These are phyloP conservation scores for Heterobasidion annosum DNA, from an alignment of 1,284 basidiomycete genomes.

Conservation along the genomic window DNA sequence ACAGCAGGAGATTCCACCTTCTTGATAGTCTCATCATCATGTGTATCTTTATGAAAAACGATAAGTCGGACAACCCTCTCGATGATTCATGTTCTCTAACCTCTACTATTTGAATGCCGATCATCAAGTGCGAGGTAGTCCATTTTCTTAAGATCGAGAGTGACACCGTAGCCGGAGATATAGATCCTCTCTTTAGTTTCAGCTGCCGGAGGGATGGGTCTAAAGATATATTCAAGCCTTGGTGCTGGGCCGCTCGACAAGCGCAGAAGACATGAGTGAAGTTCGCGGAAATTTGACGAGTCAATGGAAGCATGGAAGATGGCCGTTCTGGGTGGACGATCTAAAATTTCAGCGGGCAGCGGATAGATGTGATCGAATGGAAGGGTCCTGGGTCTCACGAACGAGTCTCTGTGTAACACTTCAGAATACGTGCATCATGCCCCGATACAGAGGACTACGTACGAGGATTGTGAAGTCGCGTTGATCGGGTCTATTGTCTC, in stretches of 20 bases:
- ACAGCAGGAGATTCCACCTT: constrained; percentile 13
- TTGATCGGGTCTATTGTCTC: constrained; percentile 41
- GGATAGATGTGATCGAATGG: constrained; percentile 68
- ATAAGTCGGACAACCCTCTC: neutral
- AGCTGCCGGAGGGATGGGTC: constrained; percentile 45
- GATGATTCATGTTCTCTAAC: neutral
- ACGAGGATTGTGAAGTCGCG: constrained; percentile 11
- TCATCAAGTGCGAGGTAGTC: constrained; percentile 96
- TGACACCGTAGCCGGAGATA: constrained; percentile 85
- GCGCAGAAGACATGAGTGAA: constrained; percentile 56
- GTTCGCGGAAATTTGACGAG: constrained; percentile 51
- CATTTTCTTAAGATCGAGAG: constrained; percentile 92
- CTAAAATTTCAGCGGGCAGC: constrained; percentile 26
- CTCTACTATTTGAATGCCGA: constrained; percentile 29
- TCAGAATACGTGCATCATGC: constrained; percentile 9
- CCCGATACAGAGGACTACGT: constrained; percentile 13
- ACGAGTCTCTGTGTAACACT: constrained; percentile 4
- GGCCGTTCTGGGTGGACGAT: constrained; percentile 45
- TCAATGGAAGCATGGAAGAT: constrained; percentile 65
- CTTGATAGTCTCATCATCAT: constrained; percentile 15
- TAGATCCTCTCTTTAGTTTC: constrained; percentile 25
- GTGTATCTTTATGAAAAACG: constrained; percentile 6
- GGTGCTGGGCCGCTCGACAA: constrained; percentile 36
- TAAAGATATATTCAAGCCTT: constrained; percentile 65
- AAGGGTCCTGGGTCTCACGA: constrained; percentile 34